Conservation (phyloP, 108 stramenopile species). For the Cyclotella choctawhatcheeana region DNA sequence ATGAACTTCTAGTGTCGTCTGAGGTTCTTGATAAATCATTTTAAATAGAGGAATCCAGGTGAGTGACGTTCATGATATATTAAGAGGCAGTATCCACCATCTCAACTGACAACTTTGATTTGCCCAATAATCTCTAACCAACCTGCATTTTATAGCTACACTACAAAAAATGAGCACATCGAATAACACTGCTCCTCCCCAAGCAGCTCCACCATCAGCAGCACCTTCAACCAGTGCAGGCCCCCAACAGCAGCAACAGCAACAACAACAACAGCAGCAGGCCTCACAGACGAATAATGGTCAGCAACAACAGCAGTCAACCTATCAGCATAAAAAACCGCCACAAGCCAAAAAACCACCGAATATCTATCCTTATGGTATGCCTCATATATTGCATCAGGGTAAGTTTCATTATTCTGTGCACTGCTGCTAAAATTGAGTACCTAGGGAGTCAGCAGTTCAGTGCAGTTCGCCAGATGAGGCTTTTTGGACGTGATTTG, state of each 20-base stretch:
- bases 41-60: no score
- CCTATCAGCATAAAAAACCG: not conserved
- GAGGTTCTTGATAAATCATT: no score
- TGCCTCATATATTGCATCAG: slow-evolving; percentile 12
- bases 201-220: not conserved
- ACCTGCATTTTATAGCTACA: no score
- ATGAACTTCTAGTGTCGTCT: no score
- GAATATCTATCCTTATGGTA: not conserved
- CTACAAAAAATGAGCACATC: not conserved
- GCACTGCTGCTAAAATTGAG: no score
- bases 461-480: no score
- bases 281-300: not conserved
- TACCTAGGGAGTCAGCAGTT: no score
- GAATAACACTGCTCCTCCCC: not conserved
- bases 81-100: no score
- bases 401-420: not conserved
- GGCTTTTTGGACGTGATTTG: no score
- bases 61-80: no score
- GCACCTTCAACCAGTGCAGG: slow-evolving; percentile 8
- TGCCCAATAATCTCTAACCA: no score
- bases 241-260: slow-evolving; percentile 8
- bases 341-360: not conserved
- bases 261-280: slow-evolving; percentile 9
- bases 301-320: not conserved
- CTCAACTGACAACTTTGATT: no score